Conservation (phyloP, 2,329 filamentous ascomycete genomes). For the Exophiala viscosa region DNA sequence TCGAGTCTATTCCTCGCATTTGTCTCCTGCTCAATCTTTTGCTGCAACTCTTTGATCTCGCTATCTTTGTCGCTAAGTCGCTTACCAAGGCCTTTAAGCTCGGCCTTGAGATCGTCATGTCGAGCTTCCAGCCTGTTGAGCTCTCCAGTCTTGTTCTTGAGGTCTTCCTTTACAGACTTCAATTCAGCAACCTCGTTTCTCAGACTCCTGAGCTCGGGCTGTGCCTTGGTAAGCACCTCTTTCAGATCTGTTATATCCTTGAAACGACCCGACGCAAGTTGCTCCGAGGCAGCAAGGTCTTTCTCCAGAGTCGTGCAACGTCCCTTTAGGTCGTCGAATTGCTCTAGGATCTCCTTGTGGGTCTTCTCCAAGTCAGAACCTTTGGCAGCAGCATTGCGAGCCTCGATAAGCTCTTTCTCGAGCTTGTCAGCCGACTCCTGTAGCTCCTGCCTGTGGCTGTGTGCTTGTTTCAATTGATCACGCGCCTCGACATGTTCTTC, state of each 20-base stretch:
- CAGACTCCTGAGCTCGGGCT: constrained; percentile 77
- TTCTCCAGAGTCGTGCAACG: constrained; percentile 70
- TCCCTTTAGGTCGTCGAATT: constrained; percentile 60
- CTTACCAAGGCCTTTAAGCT: constrained; percentile 67
- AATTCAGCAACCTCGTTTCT: constrained; percentile 72
- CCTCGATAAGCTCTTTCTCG: constrained; percentile 64
- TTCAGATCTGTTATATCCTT: constrained; percentile 80
- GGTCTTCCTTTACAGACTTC: constrained; percentile 70
- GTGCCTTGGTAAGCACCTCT: constrained; percentile 75
- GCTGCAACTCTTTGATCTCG: constrained; percentile 73
- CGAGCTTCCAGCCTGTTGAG: constrained; percentile 73
- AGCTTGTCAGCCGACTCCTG: constrained; percentile 62
- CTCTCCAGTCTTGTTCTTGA: constrained; percentile 60
- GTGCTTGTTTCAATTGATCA: constrained; percentile 67
- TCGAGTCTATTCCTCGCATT: constrained; percentile 70
- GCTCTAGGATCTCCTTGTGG: constrained; percentile 45
- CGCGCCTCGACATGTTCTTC: constrained; percentile 81
- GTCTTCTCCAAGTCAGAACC: constrained; percentile 43
- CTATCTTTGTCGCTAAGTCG: constrained; percentile 68
- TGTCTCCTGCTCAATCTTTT: constrained; percentile 72
- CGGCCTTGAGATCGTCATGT: constrained; percentile 75
- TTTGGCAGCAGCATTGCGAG: constrained; percentile 48
- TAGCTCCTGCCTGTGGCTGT: constrained; percentile 64
- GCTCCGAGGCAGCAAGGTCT: constrained; percentile 79
- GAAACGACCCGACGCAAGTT: constrained; percentile 80